Conservation (phyloP, 2,329 filamentous ascomycete species). For the Beauveria scarabaeidicola region DNA sequence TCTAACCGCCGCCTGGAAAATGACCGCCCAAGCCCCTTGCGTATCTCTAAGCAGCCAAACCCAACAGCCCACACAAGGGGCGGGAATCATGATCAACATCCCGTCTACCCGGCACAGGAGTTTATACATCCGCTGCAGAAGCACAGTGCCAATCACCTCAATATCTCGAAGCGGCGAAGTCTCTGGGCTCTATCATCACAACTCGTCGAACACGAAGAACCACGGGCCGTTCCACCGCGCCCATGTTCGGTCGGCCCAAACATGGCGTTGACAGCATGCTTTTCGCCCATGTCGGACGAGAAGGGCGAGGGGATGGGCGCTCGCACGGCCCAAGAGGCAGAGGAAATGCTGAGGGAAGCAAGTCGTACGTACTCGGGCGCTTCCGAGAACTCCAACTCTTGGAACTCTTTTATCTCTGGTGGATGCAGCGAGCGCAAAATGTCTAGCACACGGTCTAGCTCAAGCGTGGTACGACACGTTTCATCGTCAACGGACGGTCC, state of each 20-base stretch:
- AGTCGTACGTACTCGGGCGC: conserved; percentile 6
- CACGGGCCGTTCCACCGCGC: background rate
- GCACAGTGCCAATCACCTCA: background rate
- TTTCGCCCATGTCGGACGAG: too few species aligned
- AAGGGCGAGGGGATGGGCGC: background rate
- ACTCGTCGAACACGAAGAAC: background rate
- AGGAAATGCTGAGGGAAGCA: conserved; percentile 3
- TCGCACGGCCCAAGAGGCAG: background rate
- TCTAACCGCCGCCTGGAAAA: conserved; percentile 12
- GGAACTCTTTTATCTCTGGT: conserved; percentile 10
- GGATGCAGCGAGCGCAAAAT: background rate
- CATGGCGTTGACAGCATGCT: background rate
- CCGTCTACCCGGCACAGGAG: background rate
- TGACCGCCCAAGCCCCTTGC: conserved; percentile 37
- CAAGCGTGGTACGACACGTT: background rate
- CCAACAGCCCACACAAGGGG: conserved; percentile 14
- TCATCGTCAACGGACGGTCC: background rate
- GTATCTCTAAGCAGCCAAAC: conserved; percentile 36
- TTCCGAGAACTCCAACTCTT: background rate
- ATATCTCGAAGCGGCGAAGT: conserved; percentile 2
- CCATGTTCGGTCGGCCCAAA: background rate
- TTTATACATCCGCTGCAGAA: background rate
- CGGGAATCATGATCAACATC: conserved; percentile 12
- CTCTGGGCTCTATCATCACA: conserved; percentile 1
- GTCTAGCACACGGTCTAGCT: background rate